phyloP scores from a whole-genome alignment of 208 protist species.

The Herpetomonas tarakana region DNA sequence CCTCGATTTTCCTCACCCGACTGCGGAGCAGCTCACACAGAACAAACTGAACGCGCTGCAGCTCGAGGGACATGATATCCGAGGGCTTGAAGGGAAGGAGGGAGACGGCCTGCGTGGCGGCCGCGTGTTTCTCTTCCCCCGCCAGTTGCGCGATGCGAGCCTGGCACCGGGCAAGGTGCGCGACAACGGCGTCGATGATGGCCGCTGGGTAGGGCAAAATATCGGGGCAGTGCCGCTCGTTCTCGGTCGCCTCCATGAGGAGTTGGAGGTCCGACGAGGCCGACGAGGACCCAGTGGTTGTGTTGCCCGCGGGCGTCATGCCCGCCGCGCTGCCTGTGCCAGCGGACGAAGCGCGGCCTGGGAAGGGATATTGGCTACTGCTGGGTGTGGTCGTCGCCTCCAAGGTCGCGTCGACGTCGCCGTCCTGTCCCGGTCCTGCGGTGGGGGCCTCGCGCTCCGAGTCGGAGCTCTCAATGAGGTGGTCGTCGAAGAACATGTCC shows the following conservation, averaged over 20 bases:
- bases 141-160: constrained; percentile 29
- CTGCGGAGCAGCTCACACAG: constrained; percentile 78
- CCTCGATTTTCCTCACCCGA: constrained; percentile 80
- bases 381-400: constrained; percentile 4
- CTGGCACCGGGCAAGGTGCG: constrained; percentile 40
- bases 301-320: background rate
- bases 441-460: constrained; percentile 1
- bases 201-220: constrained; percentile 71
- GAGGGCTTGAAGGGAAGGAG: constrained; percentile 78
- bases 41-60: constrained; percentile 83
- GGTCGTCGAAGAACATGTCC: constrained; percentile 3
- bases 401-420: background rate
- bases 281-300: background rate
- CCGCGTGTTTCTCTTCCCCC: constrained; percentile 44
- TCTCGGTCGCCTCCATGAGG: constrained; percentile 71
- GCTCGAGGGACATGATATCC: constrained; percentile 70
- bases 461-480: constrained; percentile 1
- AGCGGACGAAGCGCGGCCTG: background rate
- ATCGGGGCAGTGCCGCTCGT: constrained; percentile 74
- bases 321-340: too few species aligned
- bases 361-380: background rate
- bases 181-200: constrained; percentile 45
- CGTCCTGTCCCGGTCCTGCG: background rate
- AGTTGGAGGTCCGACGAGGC: constrained; percentile 23
- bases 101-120: constrained; percentile 24